Conservation (phyloP, 306 rosid species). For the Quercus ilex region DNA sequence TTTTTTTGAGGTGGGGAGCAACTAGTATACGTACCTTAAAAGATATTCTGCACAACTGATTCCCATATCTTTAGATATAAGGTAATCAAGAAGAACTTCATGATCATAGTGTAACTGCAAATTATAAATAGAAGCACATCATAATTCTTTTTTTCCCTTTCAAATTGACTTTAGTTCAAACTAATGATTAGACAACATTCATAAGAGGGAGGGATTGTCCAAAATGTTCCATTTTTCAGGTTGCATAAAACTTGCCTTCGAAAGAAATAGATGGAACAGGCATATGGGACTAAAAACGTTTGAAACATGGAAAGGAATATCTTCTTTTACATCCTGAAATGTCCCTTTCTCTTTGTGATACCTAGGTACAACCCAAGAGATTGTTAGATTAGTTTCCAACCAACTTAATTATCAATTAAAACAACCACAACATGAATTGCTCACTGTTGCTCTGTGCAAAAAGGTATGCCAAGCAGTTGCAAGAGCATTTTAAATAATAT, state of each 20-base stretch:
- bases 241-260: conserved; percentile 46
- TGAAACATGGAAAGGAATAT: conserved; percentile 38
- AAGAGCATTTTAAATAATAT: conserved; percentile 76
- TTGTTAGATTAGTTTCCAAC: conserved; percentile 14
- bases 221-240: background rate
- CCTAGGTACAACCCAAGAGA: conserved; percentile 36
- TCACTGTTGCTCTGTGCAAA: conserved; percentile 50
- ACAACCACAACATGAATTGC: conserved; percentile 24
- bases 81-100: conserved; percentile 89
- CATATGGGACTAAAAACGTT: conserved; percentile 67
- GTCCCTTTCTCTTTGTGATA: conserved; percentile 32
- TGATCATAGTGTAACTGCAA: conserved; percentile 93
- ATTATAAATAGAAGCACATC: conserved; percentile 17
- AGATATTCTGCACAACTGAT: conserved; percentile 80
- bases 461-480: conserved; percentile 55
- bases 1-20: background rate
- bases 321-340: conserved; percentile 40
- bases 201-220: background rate
- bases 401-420: background rate
- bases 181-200: conserved; percentile 3
- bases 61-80: conserved; percentile 86
- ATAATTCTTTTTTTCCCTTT: background rate
- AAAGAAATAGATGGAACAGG: conserved; percentile 80
- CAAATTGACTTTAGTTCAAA: background rate
- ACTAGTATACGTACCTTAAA: conserved; percentile 44